Conservation (phyloP, 768 basidiomycete species). For the Tricholoma matsutake region DNA sequence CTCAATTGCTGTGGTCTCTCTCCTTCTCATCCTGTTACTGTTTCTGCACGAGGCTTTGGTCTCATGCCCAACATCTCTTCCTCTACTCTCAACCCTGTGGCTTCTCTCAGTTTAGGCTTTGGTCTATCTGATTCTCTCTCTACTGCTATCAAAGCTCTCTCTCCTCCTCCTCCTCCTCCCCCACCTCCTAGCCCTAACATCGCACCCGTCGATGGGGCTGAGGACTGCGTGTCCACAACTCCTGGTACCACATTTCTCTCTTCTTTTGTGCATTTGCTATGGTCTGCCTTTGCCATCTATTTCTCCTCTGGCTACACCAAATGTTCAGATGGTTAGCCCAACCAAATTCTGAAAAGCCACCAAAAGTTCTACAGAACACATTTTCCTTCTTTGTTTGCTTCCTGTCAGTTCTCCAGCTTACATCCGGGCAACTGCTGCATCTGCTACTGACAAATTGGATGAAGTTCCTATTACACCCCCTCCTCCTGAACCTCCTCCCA, state of each 20-base stretch:
- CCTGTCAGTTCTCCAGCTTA: not conserved
- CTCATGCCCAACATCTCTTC: no score
- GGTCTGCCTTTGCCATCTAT: conserved; percentile 1
- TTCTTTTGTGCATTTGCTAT: conserved; percentile 1
- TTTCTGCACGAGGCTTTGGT: no score
- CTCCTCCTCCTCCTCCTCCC: no score
- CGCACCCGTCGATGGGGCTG: not conserved
- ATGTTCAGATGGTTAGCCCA: not conserved
- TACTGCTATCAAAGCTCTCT: no score
- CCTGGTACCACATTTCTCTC: conserved; percentile 2
- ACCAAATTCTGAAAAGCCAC: not conserved
- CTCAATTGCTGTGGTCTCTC: conserved; percentile 20
- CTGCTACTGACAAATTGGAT: not conserved
- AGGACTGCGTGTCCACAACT: conserved; percentile 4
- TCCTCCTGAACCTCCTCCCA: not conserved
- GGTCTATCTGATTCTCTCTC: no score
- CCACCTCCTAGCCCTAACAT: conserved; percentile 6
- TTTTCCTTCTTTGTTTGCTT: not conserved
- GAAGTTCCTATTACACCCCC: not conserved
- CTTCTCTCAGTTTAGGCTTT: no score
- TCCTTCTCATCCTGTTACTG: conserved; percentile 4
- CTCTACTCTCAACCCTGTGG: no score
- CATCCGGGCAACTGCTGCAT: not conserved
- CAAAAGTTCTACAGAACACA: not conserved
- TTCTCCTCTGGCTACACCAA: not conserved